A percentile compares a stretch with the other conserved stretches of the same genome.
Evolutionary conservation across 2,329 filamentous ascomycete genomes (phyloP).

Genomic region (Sporothrix humicola): DNA sequence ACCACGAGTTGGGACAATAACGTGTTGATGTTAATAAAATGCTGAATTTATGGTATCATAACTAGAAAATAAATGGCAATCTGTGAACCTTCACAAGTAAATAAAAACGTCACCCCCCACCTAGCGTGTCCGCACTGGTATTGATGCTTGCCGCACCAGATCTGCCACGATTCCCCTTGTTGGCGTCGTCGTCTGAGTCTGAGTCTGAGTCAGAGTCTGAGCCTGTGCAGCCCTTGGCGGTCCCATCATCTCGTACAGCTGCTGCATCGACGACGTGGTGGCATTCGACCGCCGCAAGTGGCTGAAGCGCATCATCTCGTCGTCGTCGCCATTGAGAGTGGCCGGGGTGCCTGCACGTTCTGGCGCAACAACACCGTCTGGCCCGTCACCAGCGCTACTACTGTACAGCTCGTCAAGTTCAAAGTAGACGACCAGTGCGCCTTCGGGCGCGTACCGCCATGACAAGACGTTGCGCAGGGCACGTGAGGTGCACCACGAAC

Average conservation of each 20-base stretch:
- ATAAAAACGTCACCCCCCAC: not conserved
- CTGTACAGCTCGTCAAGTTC: slow-evolving; percentile 27
- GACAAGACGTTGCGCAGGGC: slow-evolving; percentile 31
- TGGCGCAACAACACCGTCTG: not conserved
- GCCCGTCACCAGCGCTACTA: not conserved
- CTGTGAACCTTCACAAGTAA: no score
- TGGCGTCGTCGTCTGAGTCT: not conserved
- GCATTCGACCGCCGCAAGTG: not conserved
- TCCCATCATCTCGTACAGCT: not conserved
- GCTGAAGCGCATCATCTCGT: slow-evolving; percentile 8
- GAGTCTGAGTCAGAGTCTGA: no score
- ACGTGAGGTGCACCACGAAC: slow-evolving; percentile 22
- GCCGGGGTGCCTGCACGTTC: not conserved
- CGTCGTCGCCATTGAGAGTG: not conserved
- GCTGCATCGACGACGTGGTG: not conserved
- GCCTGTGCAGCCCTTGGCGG: not conserved
- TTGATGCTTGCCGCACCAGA: not conserved
- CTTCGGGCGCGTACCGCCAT: slow-evolving; percentile 23
- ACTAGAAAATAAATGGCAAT: no score
- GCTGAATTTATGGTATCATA: no score
- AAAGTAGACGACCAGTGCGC: slow-evolving; percentile 33
- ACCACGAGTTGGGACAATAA: no score
- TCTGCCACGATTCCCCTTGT: not conserved
- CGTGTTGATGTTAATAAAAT: no score
- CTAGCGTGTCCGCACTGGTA: not conserved